Base-by-base conservation (phyloP, 768 basidiomycete genomes). In the Lactarius trivialis region DNA sequence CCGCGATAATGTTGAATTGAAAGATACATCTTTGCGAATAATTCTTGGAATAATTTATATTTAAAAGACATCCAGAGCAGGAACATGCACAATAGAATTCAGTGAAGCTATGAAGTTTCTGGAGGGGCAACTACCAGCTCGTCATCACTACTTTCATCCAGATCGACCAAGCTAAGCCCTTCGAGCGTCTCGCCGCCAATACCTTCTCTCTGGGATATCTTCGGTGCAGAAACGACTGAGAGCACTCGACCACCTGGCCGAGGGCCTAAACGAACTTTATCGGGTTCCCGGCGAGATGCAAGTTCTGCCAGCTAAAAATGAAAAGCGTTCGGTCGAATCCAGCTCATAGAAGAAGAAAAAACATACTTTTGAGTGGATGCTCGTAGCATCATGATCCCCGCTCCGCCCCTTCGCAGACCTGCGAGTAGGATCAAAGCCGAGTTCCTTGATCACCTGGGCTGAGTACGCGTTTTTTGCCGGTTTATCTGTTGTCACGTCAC, bases 371-470 rank as follows among this genome's bases (percentile, higher is more conserved):
- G 80, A 79, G 71, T 82, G 79, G 24, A 80, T 71, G 12, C 73
- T 75, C 9, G 72, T 68, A 15, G 62, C 4, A 33, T 39, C 57
- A 52, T 79, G 75, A 37, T 76, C 75, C 26, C 55, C 69, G 58
- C 65, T 67, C 60, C 76, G 77, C 43, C 75, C 73, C 43, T 76
- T 78, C 1, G 83, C 83, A 48, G 75, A 72, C 68, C 84, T 85
- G 8, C 77, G 69, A 2, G 84, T 82, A 28, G 91, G 91, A 73
- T 93, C 89, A 62, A 93, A 93, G 2, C 91, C 91, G 3, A 93
- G 76, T 5, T 81, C 77, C 69, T 85, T 85, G 69, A 93, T 83
- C 26, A 88, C 72, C 55, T 77, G 76, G 0, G 86, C 84, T 41
- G 85, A 85, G 71, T 87, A 93, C 2, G 82, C 79, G 50, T 73